Evolutionary conservation across 768 basidiomycete genomes (phyloP), one percentile per base, ranked within the genome.

Genomic region (Chalciporus sphaerocephalus): DNA sequence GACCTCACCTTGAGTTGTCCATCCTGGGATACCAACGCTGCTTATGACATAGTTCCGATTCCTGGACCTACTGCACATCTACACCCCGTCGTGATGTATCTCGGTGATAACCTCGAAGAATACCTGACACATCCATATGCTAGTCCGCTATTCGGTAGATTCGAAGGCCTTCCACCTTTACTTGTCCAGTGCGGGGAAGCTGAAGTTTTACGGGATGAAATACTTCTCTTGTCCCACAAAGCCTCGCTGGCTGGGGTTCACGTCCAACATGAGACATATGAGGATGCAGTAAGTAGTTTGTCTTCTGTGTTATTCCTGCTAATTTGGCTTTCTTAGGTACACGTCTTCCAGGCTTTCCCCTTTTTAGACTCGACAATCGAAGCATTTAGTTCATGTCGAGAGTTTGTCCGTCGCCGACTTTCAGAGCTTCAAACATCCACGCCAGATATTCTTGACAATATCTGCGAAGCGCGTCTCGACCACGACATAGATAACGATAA

Each of bases 1-100:
- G 92, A 95, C 65, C 69, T 99, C 51, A 97, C 96, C 0, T 90
- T 96, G 82, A 94, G 92, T 54, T 97, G 93, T 63, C 90, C 93
- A 45, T 95, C 92, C n/a, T 98, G 95, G 92, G 92, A 95, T 23
- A 88, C 87, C 45, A 97, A 97, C 64, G 82, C 86, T 21, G 69
- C 75, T n/a, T 93, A 74, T 63, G 92, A 93, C 62, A 82, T 94
- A 36, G 80, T 93, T 1, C 85, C 88, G 3, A 74, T 74, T 38
- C 89, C 89, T 5, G 69, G 74, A 16, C 70, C 72, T 1, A 83
- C 83, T 47, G 89, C 92, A 58, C 92, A 94, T 62, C 75, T 97
- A 59, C 89, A 98, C 61, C 95, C 95, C 1, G 85, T 99, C 42
- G 80, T 81, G n/a, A 85, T 94, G 57, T 96, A 97, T 59, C 82